Conservation (phyloP, 768 basidiomycete genomes). For the Hericium erinaceus region DNA sequence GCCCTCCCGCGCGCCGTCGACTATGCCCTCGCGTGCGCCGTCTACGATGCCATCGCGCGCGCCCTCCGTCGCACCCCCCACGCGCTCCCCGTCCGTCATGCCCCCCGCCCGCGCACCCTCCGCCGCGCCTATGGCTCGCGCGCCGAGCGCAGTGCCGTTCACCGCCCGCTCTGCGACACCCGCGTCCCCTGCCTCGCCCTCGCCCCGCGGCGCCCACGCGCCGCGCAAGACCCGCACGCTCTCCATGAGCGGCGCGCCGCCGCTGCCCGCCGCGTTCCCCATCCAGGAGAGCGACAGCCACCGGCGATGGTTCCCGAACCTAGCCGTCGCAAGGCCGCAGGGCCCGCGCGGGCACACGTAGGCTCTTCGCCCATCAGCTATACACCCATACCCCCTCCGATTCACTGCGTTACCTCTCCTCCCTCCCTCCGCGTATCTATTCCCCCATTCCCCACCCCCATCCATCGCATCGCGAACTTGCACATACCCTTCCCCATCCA, state of each 20-base stretch:
- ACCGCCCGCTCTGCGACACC: neutral
- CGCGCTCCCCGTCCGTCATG: too few species aligned
- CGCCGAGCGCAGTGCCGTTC: neutral
- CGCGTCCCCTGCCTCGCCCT: constrained; percentile 6
- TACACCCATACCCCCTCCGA: too few species aligned
- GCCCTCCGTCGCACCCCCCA: neutral
- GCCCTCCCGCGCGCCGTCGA: neutral
- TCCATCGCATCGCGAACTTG: neutral
- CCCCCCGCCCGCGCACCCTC: too few species aligned
- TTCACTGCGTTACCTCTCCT: too few species aligned
- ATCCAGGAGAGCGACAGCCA: neutral
- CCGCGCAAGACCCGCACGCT: constrained; percentile 14
- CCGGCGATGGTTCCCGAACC: neutral
- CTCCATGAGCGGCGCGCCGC: constrained; percentile 6
- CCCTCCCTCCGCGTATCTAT: too few species aligned
- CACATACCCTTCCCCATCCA: neutral
- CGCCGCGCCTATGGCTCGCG: neutral
- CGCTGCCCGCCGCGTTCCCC: neutral
- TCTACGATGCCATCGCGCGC: neutral
- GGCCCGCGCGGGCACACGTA: constrained; percentile 8
- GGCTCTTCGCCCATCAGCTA: constrained; percentile 1
- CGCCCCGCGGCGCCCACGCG: constrained; percentile 1
- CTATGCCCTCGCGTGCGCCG: constrained; percentile 2
- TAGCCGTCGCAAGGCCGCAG: constrained; percentile 3
- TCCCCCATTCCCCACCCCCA: neutral